Evolutionary conservation across 768 basidiomycete genomes (phyloP), one percentile per base, ranked within the genome.

Genomic region (Phylloporus sp.): DNA sequence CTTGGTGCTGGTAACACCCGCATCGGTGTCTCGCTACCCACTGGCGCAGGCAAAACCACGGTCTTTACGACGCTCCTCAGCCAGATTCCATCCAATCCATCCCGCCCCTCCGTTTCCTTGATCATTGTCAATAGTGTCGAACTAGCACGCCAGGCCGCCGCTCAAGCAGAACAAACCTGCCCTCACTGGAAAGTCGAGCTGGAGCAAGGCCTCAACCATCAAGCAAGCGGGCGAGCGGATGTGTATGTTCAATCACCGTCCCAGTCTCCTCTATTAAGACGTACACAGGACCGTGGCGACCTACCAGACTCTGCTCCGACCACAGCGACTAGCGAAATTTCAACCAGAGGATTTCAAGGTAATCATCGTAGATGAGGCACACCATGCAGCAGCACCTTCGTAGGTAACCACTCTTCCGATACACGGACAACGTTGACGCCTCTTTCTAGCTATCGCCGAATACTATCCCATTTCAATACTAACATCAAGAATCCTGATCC

Each of bases 301-400:
- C 5, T 92, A 90, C 62, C 92, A 97, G 67, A 95, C 90, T 0
- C 73, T 95, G 11, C 74, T 84, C 29, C 84, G 79, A 50, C 67
- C 76, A 5, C 70, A 78, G 9, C 78, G 91, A 18, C 63, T 93
- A 49, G 74, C 73, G 6, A 95, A 95, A 65, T 95, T 95, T 64
- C 75, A 85, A 61, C 85, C 87, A 4, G 61, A 67, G 10, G 61
- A 55, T 41, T 69, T 91, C 55, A 91, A 87, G 60, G 87, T 86
- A 15, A 75, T 97, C 52, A 83, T 95, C 40, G 76, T 97, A 4
- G 94, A 97, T 61, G 94, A 97, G 70, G 95, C 95, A 1, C 95
- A 97, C 65, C 95, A 98, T 68, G 89, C 95, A 26, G 94, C 91
- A 34, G 90, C 95, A 9, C 85, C 86, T 27, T 93, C 94, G 84